Evolutionary conservation across 176 grass and related monocot genomes (phyloP).

Genomic region (Panicum miliaceum): DNA sequence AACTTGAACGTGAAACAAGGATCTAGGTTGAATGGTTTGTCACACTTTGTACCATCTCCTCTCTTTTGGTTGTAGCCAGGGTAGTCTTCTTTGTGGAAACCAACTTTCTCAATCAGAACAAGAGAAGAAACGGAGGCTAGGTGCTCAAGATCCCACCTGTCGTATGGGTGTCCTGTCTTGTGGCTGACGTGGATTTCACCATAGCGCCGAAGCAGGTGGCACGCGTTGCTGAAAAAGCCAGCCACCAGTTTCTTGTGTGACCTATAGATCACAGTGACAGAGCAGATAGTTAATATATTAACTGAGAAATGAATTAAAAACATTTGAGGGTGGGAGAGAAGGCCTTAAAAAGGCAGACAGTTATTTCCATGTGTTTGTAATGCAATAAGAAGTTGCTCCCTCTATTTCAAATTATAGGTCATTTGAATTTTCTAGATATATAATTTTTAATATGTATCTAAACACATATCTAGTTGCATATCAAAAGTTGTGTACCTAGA

Average conservation of each 20-base stretch:
- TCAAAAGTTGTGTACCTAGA: too few species aligned
- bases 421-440: too few species aligned
- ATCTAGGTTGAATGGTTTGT: slow-evolving; percentile 50
- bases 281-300: neutral
- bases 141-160: slow-evolving; percentile 47
- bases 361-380: neutral
- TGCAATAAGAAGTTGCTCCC: neutral
- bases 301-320: too few species aligned
- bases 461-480: too few species aligned
- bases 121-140: slow-evolving; percentile 48
- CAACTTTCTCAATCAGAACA: neutral
- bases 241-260: slow-evolving; percentile 47
- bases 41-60: slow-evolving; percentile 45
- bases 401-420: too few species aligned
- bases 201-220: slow-evolving; percentile 35
- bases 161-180: slow-evolving; percentile 46
- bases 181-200: slow-evolving; percentile 80
- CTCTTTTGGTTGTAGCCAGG: slow-evolving; percentile 71
- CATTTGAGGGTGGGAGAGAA: neutral
- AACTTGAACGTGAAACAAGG: slow-evolving; percentile 56
- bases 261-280: slow-evolving; percentile 37
- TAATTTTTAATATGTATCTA: too few species aligned
- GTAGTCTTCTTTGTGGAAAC: slow-evolving; percentile 54
- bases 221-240: slow-evolving; percentile 48
- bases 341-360: neutral